Conservation (phyloP, 331 rosid genomes). For the Malus hybrid region DNA sequence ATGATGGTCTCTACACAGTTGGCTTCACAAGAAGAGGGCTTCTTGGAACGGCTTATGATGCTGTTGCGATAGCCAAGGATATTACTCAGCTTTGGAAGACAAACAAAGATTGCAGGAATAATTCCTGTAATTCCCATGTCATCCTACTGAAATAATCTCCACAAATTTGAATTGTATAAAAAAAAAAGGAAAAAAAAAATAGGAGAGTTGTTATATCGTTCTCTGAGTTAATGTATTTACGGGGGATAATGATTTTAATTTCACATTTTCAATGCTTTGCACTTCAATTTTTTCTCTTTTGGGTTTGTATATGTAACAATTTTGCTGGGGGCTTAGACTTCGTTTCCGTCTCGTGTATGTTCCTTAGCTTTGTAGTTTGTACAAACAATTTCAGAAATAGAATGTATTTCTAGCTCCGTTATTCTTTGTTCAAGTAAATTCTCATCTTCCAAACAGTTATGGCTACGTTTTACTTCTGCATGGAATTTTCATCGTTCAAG, state of each 20-base stretch:
- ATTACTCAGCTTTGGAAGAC: conserved; percentile 47
- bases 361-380: conserved; percentile 8
- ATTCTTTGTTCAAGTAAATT: not conserved
- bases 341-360: not conserved
- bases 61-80: conserved; percentile 58
- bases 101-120: conserved; percentile 14
- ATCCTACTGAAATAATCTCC: conserved; percentile 30
- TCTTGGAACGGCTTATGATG: conserved; percentile 68
- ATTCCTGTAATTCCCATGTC: conserved; percentile 34
- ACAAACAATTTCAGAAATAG: conserved; percentile 14
- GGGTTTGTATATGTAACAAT: conserved; percentile 26
- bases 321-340: conserved; percentile 27
- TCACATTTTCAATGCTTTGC: conserved; percentile 6
- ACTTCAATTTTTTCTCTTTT: not conserved
- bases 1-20: conserved; percentile 70
- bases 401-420: not conserved
- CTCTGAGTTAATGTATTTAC: conserved; percentile 2
- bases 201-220: not conserved
- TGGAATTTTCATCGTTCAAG: no score
- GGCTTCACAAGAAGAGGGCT: conserved; percentile 84
- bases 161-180: conserved; percentile 7
- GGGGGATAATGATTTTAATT: conserved; percentile 11
- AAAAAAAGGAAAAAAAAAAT: not conserved
- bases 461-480: no score
- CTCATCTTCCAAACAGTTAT: not conserved